Conservation (phyloP, 2,329 filamentous ascomycete species). For the Beauveria bassiana region DNA sequence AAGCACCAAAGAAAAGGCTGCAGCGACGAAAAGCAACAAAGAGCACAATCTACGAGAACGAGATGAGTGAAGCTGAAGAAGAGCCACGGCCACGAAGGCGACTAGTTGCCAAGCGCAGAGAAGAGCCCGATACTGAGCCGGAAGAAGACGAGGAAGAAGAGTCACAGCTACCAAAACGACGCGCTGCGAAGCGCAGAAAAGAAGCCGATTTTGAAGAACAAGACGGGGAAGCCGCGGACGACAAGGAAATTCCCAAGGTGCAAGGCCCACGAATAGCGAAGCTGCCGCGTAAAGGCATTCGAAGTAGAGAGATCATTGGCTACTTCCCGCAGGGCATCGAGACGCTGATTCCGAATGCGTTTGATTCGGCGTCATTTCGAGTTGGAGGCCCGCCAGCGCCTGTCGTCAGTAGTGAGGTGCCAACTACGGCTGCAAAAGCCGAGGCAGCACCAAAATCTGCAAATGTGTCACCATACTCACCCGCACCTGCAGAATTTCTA, state of each 20-base stretch:
- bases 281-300: conserved; percentile 35
- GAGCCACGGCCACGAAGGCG: background rate
- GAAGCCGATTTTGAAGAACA: conserved; percentile 2
- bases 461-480: no score
- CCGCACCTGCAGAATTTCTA: background rate
- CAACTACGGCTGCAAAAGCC: background rate
- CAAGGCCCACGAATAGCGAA: conserved; percentile 29
- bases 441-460: background rate
- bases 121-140: conserved; percentile 3
- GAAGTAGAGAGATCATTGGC: conserved; percentile 40
- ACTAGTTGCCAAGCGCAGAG: background rate
- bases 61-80: background rate
- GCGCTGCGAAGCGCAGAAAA: background rate
- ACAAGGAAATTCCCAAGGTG: background rate
- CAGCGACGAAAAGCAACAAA: background rate
- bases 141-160: background rate
- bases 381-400: conserved; percentile 1
- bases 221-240: background rate
- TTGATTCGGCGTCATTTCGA: conserved; percentile 14
- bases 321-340: conserved; percentile 20
- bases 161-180: background rate
- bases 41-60: background rate
- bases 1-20: background rate
- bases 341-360: conserved; percentile 13
- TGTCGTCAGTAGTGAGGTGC: background rate